Evolutionary conservation across 257 asterid genomes (phyloP), one percentile per base, ranked within the genome.

Genomic region (Linderniella brevidens): DNA sequence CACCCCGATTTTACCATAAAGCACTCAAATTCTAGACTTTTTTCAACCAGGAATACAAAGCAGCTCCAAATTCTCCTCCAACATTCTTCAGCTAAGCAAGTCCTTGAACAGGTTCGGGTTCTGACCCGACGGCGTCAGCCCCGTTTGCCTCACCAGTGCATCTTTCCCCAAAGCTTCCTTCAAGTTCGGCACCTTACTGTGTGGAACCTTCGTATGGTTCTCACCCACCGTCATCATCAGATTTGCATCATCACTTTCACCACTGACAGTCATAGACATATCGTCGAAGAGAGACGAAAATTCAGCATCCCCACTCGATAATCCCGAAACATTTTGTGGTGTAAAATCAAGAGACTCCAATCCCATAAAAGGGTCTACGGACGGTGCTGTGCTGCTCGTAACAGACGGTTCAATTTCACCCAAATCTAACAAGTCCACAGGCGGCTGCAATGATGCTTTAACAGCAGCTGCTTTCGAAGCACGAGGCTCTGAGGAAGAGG

Each of bases 91-190:
- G 66, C 94, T 81, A 46, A 85, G 87, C 68, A 90, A 63, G 67
- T 90, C 90, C 57, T 64, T 74, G 52, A 90, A 90, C 63, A 90
- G 69, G 68, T 68, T 85, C 52, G 99, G 99, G 67, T 81, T 81
- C 76, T 81, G 92, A 59, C 82, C 75, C 14, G 92, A 62, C 41
- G 94, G 96, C 12, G 80, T 73, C 64, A 81, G 86, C 0, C 99
- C 99, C 77, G 84, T 41, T 59, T 90, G 99, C 66, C 99, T 79
- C 17, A 79, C 99, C 9, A 71, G 80, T 18, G 94, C 82, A 71
- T 90, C 99, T 70, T 77, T 90, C 49, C 73, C 87, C 69, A 90
- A 55, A 19, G 87, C 79, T 36, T 76, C 94, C 71, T 75, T 85
- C 59, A 60, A 54, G 54, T 69, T 85, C 0, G 80, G 87, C 16